A percentile compares a stretch with the other conserved stretches of the same genome.
Evolutionary conservation across 139 green algal species (phyloP).

Genomic region (Mychonastes homosphaera): DNA sequence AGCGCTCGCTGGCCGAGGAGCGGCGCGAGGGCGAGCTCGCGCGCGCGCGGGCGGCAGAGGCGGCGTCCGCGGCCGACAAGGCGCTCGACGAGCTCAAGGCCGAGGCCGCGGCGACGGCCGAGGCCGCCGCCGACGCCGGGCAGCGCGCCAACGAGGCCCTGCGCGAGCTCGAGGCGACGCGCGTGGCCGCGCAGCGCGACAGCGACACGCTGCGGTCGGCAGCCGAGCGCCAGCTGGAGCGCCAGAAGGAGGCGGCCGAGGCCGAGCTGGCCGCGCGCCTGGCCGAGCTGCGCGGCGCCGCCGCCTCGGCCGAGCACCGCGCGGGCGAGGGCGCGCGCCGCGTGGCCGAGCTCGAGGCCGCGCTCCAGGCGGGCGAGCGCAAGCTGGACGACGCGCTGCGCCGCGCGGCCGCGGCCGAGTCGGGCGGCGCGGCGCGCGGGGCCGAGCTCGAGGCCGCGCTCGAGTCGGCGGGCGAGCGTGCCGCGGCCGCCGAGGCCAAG

Average conservation of each 20-base stretch:
- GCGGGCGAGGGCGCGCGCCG: not conserved
- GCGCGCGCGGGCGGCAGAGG: not conserved
- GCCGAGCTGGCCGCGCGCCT: not conserved
- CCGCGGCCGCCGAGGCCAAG: not conserved
- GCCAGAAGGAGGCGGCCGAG: not conserved
- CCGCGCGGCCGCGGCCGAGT: not conserved
- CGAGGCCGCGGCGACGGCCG: not conserved
- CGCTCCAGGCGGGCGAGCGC: not conserved
- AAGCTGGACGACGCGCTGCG: not conserved
- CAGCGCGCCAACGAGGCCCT: not conserved
- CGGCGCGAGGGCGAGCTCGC: not conserved
- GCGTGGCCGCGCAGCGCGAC: not conserved
- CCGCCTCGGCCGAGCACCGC: too few species aligned
- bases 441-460: not conserved
- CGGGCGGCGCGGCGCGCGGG: not conserved
- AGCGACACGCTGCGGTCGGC: not conserved
- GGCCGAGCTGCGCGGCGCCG: not conserved
- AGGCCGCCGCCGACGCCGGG: not conserved
- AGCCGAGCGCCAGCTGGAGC: not conserved
- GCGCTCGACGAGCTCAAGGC: slow-evolving; percentile 1
- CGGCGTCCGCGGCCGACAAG: not conserved
- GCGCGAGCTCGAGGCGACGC: not conserved
- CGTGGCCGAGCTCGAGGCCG: not conserved
- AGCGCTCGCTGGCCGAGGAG: slow-evolving; percentile 29
- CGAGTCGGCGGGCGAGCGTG: slow-evolving; percentile 5